These are phyloP conservation scores for Fusarium virguliforme DNA, from an alignment of 2,329 filamentous ascomycete species.

Conservation along the genomic window DNA sequence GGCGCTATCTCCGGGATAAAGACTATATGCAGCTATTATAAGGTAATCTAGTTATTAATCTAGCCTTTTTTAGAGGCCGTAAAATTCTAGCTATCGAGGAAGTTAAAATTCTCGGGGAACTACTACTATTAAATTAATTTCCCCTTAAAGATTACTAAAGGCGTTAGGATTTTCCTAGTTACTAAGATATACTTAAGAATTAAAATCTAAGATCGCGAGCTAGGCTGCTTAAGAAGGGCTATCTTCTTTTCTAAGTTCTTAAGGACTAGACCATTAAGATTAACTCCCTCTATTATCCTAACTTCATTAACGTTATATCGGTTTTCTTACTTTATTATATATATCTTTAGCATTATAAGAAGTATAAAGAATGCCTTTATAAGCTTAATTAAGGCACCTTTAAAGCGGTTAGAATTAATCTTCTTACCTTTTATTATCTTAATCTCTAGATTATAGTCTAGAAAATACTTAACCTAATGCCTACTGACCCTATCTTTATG, in stretches of 20 bases:
- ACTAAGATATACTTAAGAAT: constrained; percentile 19
- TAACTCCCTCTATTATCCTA: constrained; percentile 16
- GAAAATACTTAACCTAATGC: constrained; percentile 5
- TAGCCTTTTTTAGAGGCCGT: no score
- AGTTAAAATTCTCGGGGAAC: no score
- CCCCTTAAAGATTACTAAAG: constrained; percentile 19
- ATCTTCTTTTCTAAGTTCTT: constrained; percentile 11
- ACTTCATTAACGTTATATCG: constrained; percentile 16
- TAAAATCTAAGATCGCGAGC: constrained; percentile 11
- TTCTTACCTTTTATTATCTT: constrained; percentile 10
- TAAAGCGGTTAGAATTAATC: not conserved
- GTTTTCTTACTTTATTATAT: constrained; percentile 5
- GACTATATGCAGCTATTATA: no score
- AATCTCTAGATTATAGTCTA: not conserved
- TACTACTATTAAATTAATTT: constrained; percentile 9
- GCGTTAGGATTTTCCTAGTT: not conserved
- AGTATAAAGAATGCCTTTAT: constrained; percentile 17
- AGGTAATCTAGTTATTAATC: no score
- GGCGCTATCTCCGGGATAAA: no score
- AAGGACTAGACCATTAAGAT: constrained; percentile 17
- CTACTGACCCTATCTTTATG: not conserved
- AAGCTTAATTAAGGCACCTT: constrained; percentile 4
- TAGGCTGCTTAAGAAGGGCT: constrained; percentile 10
- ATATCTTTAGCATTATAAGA: no score
- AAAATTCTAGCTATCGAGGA: no score